Conservation (phyloP, 805 yeast genomes). For the Starmerella stigmatis region DNA sequence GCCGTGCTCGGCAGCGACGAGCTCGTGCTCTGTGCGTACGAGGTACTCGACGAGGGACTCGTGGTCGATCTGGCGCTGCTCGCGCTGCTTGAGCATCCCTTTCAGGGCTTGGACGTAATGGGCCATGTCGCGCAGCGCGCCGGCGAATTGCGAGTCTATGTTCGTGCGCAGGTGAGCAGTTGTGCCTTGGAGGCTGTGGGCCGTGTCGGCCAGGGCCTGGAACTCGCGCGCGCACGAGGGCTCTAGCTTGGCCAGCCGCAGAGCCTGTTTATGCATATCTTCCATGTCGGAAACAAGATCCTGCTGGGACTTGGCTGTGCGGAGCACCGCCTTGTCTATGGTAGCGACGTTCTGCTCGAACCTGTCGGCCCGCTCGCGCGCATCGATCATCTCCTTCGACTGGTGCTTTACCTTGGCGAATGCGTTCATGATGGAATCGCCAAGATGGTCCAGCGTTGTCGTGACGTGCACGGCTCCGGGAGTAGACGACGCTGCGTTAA, state of each 20-base stretch:
- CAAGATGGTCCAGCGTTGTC: constrained; percentile 51
- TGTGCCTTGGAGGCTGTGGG: constrained; percentile 37
- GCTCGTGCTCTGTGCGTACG: constrained; percentile 58
- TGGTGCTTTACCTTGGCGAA: constrained; percentile 63
- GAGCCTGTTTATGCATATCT: constrained; percentile 58
- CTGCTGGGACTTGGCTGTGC: constrained; percentile 59
- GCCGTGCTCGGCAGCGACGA: constrained; percentile 43
- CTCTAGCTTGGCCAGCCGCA: constrained; percentile 53
- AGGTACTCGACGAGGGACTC: constrained; percentile 78
- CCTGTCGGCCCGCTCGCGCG: constrained; percentile 70
- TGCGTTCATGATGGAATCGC: constrained; percentile 90
- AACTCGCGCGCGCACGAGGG: constrained; percentile 34
- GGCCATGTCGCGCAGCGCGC: constrained; percentile 75
- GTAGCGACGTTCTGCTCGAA: constrained; percentile 71
- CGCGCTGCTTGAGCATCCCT: constrained; percentile 68
- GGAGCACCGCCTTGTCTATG: constrained; percentile 66
- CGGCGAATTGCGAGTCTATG: constrained; percentile 71
- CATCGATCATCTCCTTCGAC: constrained; percentile 65
- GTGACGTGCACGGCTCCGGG: constrained; percentile 4
- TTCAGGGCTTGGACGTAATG: constrained; percentile 61
- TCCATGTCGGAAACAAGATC: constrained; percentile 65
- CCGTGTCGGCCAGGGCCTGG: constrained; percentile 39
- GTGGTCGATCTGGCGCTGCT: constrained; percentile 81
- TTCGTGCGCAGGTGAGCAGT: constrained; percentile 38
- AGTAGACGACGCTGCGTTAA: neutral